phyloP scores from a whole-genome alignment of 1,284 basidiomycete species.

The Ceratobasidium sp. region DNA sequence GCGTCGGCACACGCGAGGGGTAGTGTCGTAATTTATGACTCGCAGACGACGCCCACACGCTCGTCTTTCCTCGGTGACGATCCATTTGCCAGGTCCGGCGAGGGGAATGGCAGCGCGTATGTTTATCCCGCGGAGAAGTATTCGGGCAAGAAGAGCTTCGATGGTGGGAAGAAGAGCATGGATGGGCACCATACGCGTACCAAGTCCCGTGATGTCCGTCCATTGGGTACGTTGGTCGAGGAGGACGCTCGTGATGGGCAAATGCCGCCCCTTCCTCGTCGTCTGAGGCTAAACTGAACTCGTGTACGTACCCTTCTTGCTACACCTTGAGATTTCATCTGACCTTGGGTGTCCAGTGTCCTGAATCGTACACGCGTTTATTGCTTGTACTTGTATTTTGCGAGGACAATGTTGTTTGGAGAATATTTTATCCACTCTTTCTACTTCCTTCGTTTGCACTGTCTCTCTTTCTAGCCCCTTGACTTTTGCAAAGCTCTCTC shows the following conservation, averaged over 20 bases:
- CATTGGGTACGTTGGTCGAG: slow-evolving; percentile 34
- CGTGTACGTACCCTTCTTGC: not conserved
- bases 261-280: slow-evolving; percentile 2
- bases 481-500: not conserved
- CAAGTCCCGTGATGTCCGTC: slow-evolving; percentile 17
- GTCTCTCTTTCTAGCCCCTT: slow-evolving; percentile 7
- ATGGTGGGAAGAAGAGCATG: slow-evolving; percentile 31
- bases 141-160: slow-evolving; percentile 13
- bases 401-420: slow-evolving; percentile 8
- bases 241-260: slow-evolving; percentile 20
- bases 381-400: not conserved
- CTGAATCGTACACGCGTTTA: not conserved
- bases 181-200: slow-evolving; percentile 22
- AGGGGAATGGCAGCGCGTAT: not conserved
- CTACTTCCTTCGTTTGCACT: slow-evolving; percentile 13
- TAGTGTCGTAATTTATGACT: slow-evolving; percentile 33
- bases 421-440: not conserved
- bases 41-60: slow-evolving; percentile 1
- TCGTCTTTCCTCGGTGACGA: slow-evolving; percentile 22
- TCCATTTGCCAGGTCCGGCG: slow-evolving; percentile 29
- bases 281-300: not conserved
- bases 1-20: slow-evolving; percentile 25
- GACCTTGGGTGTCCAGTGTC: not conserved
- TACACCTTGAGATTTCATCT: not conserved
- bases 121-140: slow-evolving; percentile 11